Conservation (phyloP, 192 early-diverging fungal species). For the Phycomyces nitens region DNA sequence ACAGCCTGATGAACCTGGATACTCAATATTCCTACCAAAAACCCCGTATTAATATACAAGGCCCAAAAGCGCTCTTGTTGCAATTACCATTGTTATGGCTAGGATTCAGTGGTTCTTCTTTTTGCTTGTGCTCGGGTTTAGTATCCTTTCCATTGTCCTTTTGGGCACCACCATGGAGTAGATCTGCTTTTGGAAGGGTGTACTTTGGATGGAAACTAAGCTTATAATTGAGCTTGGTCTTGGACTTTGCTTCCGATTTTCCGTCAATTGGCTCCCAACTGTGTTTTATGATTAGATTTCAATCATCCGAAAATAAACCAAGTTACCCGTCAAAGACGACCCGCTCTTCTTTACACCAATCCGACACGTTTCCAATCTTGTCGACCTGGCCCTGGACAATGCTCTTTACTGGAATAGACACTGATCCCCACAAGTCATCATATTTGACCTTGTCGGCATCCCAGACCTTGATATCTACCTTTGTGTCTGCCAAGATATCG, state of each 20-base stretch:
- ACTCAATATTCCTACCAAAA: slow-evolving; percentile 2
- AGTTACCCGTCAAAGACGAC: slow-evolving; percentile 27
- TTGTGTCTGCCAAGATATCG: slow-evolving; percentile 19
- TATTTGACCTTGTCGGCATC: slow-evolving; percentile 29
- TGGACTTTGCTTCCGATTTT: slow-evolving; percentile 16
- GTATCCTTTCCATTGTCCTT: slow-evolving; percentile 1
- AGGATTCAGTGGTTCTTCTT: neutral
- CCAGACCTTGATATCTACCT: slow-evolving; percentile 28
- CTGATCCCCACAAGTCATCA: slow-evolving; percentile 24
- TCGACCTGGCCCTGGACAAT: slow-evolving; percentile 8
- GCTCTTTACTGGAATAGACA: slow-evolving; percentile 18
- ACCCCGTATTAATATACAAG: no score
- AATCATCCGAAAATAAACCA: neutral
- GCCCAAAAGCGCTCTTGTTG: neutral
- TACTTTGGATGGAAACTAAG: slow-evolving; percentile 32
- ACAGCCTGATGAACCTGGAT: slow-evolving; percentile 17
- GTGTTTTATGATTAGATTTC: neutral
- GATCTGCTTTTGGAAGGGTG: slow-evolving; percentile 7
- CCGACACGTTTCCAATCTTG: slow-evolving; percentile 18
- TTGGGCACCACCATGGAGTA: neutral
- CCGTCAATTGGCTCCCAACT: slow-evolving; percentile 30
- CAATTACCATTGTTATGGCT: slow-evolving; percentile 7
- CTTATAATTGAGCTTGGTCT: slow-evolving; percentile 23
- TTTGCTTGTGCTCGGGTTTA: neutral
- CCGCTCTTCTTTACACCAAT: slow-evolving; percentile 18